These are phyloP conservation scores for Fusarium graminum DNA, from an alignment of 2,329 filamentous ascomycete species.

Conservation along the genomic window DNA sequence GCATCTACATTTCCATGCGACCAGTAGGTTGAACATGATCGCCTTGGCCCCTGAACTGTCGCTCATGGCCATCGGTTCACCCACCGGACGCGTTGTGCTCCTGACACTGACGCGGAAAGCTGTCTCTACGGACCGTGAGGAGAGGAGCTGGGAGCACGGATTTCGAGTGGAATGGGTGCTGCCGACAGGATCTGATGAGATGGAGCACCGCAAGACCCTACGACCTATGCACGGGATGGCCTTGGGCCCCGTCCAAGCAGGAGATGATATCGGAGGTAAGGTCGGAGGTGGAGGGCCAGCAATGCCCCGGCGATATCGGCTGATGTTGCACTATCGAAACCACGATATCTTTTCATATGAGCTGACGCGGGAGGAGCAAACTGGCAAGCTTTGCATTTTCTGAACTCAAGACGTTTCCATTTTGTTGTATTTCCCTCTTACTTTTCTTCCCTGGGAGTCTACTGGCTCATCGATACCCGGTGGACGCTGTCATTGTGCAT, in stretches of 20 bases:
- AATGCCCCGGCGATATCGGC: slow-evolving; percentile 67
- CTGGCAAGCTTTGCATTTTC: slow-evolving; percentile 55
- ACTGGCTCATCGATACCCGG: slow-evolving; percentile 37
- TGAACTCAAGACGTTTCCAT: slow-evolving; percentile 39
- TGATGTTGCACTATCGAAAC: slow-evolving; percentile 80
- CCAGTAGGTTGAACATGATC: slow-evolving; percentile 67
- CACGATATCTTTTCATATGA: slow-evolving; percentile 79
- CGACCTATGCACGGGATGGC: slow-evolving; percentile 75
- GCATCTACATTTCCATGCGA: slow-evolving; percentile 51
- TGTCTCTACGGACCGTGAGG: slow-evolving; percentile 38
- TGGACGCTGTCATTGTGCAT: slow-evolving; percentile 18
- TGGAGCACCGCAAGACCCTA: slow-evolving; percentile 57
- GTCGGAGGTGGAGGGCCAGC: slow-evolving; percentile 29
- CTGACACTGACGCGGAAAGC: slow-evolving; percentile 65
- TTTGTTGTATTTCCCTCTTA: slow-evolving; percentile 3
- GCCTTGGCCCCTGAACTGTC: slow-evolving; percentile 76
- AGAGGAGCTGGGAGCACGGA: slow-evolving; percentile 54
- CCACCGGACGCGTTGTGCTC: slow-evolving; percentile 74
- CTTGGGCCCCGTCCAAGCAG: slow-evolving; percentile 71
- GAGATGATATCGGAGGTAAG: slow-evolving; percentile 46
- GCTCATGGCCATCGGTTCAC: slow-evolving; percentile 75
- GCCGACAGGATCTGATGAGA: slow-evolving; percentile 63
- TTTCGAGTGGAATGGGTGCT: slow-evolving; percentile 69
- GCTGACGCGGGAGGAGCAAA: slow-evolving; percentile 61
- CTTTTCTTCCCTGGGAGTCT: slow-evolving; percentile 21